Base-by-base conservation (phyloP, 2,329 filamentous ascomycete species). In the Exophiala spinifera region DNA sequence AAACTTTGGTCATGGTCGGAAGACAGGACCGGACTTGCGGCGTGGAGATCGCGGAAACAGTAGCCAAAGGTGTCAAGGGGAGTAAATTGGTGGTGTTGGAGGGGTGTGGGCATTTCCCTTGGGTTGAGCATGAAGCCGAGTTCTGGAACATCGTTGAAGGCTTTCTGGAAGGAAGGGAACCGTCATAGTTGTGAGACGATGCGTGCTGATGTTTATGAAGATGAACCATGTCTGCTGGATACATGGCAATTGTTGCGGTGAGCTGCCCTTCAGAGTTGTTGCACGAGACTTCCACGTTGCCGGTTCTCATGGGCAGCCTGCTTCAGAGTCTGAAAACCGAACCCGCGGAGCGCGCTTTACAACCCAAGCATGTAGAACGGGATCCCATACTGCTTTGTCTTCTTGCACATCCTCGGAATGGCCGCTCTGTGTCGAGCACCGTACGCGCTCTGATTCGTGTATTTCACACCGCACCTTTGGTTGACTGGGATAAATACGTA, bases 81-180 rank as follows among this genome's bases (percentile, higher is more conserved):
- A 53, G 57, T 2, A 37, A 51, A 20, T 33, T 62, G 39, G 44
- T 59, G 7, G 37, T 61, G 15, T 58, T 61, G 31, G 56, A 63
- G 31, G 40, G 55, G 1, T 68, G 64, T 49, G 66, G 66, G 2
- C 65, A 67, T 57, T 65, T 67, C 34, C 62, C 65, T 14, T 66
- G 65, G 65, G 61, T 66, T 31, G 65, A 66, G 57, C 55, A 59
- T 46, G 60, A 51, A 34, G 50, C 47, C 7, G 37, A 52, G 34
- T 44, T 66, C 28, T 49, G 39, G 34, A 56, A 13, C 2, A 25
- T 49, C 3, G 39, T 61, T 15, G 56, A 42, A n/a, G 46, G 46
- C 11, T 61, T 60, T 37, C 20, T 61, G 25, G 40, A 20, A 8
- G 44, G 39, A 60, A 55, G 59, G 58, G 20, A 10, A 31, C 11